Base-by-base conservation (phyloP, 2,329 filamentous ascomycete species). In the Fusarium torulosum region DNA sequence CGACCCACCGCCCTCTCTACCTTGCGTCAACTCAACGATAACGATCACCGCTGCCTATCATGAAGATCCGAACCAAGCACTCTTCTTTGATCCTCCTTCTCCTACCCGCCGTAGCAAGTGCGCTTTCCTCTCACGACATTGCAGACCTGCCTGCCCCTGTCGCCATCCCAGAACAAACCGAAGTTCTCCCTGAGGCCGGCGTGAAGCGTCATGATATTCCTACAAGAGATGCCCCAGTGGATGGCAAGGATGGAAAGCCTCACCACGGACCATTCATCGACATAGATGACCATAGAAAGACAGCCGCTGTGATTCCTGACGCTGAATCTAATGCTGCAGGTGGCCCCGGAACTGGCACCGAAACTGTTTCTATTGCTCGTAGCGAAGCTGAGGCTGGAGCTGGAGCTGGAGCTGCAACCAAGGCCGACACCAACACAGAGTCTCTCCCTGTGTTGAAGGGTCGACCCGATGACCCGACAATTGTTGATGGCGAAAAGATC, bases 231-330 rank as follows among this genome's bases (percentile, higher is more conserved):
- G 93, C 92, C 56, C 95, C 95, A 0, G 90, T 97, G 20, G 96
- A 98, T 77, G 94, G 94, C 44, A 91, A 91, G 73, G 96, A 98
- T 80, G 96, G 96, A 46, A 96, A 94, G 81, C 96, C 96, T 45
- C 95, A 97, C 76, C 88, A 90, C 20, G 96, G 96, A 3, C 96
- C 96, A 7, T 90, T 88, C 75, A 89, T 94, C 58, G 88, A 90
- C 64, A 86, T 83, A 17, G 85, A 84, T 10, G 67, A 75, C 7
- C 61, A 54, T 35, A 71, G 64, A 53, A 53, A 52, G 33, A 29
- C 21, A 73, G 75, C 47, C 77, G 79, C 54, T 23, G 38, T 51
- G 8, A 31, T 53, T 15, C 29, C 60, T 44, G 59, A 41, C 20
- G 23, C 27, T 19, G 49, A 41, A 29, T 37, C 64, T 20, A 50